Percentiles rank a stretch among this genome's conserved stretches.
Evolutionary conservation across 495 filamentous ascomycete species (phyloP).

Genomic region (Amniculicola lignicola): DNA sequence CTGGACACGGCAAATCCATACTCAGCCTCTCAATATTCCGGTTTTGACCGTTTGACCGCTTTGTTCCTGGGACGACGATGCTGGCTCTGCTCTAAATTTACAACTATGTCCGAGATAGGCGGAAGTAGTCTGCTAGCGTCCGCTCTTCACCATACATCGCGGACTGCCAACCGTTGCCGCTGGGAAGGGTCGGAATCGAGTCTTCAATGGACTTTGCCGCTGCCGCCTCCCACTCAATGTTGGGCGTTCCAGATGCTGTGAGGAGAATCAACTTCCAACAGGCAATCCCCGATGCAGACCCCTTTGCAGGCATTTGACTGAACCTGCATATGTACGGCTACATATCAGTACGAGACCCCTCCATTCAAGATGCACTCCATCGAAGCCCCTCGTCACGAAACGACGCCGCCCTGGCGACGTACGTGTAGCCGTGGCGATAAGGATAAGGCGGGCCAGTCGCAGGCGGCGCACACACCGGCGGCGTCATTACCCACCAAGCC

Average conservation of each 20-base stretch:
- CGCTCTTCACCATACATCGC: no score
- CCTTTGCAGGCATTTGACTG: neutral
- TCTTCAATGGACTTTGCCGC: no score
- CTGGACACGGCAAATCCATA: conserved; percentile 8
- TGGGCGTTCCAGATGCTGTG: no score
- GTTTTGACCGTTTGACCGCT: conserved; percentile 18
- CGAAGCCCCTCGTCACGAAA: neutral
- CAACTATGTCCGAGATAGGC: conserved; percentile 3
- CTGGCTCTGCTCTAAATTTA: neutral
- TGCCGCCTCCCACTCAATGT: no score
- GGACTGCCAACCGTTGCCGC: no score
- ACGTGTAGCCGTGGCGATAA: conserved; percentile 26
- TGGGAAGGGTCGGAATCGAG: no score
- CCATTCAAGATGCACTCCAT: neutral
- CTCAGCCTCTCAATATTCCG: conserved; percentile 10
- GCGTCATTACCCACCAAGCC: neutral
- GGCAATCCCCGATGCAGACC: no score
- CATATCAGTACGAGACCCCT: conserved; percentile 1
- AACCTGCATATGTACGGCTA: conserved; percentile 7
- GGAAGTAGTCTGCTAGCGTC: no score
- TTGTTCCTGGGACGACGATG: conserved; percentile 13
- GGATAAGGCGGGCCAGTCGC: conserved; percentile 17
- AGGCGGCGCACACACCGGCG: neutral
- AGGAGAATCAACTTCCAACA: no score
- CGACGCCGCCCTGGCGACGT: neutral